phyloP scores from a whole-genome alignment of 1,284 basidiomycete genomes.

The Somion occarium region DNA sequence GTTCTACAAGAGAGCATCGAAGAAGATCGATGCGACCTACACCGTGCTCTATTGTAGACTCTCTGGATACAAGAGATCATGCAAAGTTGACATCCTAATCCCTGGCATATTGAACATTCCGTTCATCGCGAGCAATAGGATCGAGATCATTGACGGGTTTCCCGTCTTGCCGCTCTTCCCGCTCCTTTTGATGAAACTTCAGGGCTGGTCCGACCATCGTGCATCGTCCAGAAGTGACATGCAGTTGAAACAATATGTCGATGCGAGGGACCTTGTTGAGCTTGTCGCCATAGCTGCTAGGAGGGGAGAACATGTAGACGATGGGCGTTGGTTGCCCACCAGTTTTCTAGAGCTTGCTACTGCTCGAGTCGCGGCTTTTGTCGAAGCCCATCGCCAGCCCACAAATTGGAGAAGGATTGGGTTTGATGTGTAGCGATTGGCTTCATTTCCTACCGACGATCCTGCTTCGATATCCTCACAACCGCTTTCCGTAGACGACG shows the following conservation, averaged over 20 bases:
- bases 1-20: conserved; percentile 25
- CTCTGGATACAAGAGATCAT: conserved; percentile 6
- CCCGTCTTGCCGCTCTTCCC: conserved; percentile 28
- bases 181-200: conserved; percentile 30
- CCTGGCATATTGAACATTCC: conserved; percentile 30
- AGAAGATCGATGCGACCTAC: conserved; percentile 21
- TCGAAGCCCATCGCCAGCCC: conserved; percentile 4
- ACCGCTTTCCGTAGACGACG: too few relatives aligned
- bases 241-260: conserved; percentile 25
- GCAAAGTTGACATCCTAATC: conserved; percentile 33
- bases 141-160: conserved; percentile 15
- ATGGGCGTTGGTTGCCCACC: conserved; percentile 10
- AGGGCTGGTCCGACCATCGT: conserved; percentile 31
- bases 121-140: conserved; percentile 14
- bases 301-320: conserved; percentile 7
- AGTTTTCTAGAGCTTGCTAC: conserved; percentile 7
- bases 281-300: conserved; percentile 20
- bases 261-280: conserved; percentile 25
- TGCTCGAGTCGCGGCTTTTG: conserved; percentile 1
- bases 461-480: too few relatives aligned
- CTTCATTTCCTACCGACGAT: too few relatives aligned
- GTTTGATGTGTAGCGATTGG: conserved; percentile 8
- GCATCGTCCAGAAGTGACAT: conserved; percentile 17
- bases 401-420: conserved; percentile 11
- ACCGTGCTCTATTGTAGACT: conserved; percentile 26